phyloP scores from a whole-genome alignment of 768 basidiomycete species.

The Kwoniella dejecticola region DNA sequence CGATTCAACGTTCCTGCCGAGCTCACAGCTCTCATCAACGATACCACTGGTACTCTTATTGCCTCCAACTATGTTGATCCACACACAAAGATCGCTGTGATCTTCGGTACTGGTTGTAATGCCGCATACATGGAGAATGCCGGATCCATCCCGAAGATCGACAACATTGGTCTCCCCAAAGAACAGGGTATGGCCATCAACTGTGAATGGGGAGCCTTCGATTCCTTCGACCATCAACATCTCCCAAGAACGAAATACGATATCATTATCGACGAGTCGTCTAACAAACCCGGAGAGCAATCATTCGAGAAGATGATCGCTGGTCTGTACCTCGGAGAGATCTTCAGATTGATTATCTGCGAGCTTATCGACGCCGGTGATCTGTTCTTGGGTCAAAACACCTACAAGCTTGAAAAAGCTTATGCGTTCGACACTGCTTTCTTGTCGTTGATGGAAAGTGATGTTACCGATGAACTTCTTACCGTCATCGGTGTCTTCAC shows the following conservation, averaged over 20 bases:
- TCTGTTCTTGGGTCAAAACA: constrained; percentile 96
- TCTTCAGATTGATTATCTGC: constrained; percentile 88
- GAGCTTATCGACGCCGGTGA: constrained; percentile 97
- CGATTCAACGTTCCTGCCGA: constrained; percentile 78
- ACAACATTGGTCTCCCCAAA: constrained; percentile 64
- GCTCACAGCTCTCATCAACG: constrained; percentile 88
- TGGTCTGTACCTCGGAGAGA: constrained; percentile 93
- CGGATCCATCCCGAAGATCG: constrained; percentile 80
- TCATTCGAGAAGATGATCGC: constrained; percentile 82
- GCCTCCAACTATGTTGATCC: constrained; percentile 96
- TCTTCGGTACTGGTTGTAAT: constrained; percentile 98
- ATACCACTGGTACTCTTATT: constrained; percentile 96
- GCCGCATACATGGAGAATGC: constrained; percentile 97
- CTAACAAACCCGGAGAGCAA: constrained; percentile 96
- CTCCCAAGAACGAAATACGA: constrained; percentile 96
- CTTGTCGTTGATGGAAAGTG: constrained; percentile 94
- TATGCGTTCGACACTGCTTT: constrained; percentile 96
- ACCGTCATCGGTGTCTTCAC: constrained; percentile 97
- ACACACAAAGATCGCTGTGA: constrained; percentile 85
- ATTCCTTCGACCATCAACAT: constrained; percentile 91
- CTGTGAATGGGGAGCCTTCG: constrained; percentile 82
- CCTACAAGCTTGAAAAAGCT: constrained; percentile 93
- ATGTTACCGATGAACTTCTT: constrained; percentile 92
- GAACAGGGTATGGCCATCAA: constrained; percentile 88
- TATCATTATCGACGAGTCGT: constrained; percentile 82